phyloP scores from a whole-genome alignment of 495 filamentous ascomycete genomes.

The Sporormia fimetaria region DNA sequence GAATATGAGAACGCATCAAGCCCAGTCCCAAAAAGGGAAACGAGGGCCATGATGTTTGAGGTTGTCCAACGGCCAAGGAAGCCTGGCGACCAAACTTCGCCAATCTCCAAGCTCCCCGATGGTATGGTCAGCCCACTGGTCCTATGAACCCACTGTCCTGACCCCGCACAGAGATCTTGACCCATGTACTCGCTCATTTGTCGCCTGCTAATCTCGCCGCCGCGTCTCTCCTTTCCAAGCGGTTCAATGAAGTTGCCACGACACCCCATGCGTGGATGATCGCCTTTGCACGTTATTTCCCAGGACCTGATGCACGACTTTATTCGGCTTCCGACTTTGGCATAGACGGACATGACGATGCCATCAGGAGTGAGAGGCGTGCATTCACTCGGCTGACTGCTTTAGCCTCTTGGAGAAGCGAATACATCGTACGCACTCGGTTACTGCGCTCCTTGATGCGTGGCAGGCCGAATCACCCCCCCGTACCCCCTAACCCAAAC shows the following conservation, averaged over 20 bases:
- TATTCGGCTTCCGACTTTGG: conserved; percentile 23
- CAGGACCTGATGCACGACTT: conserved; percentile 45
- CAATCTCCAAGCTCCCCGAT: conserved; percentile 63
- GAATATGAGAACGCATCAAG: conserved; percentile 60
- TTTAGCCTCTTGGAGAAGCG: conserved; percentile 79
- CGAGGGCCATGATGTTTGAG: conserved; percentile 46
- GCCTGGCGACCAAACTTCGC: conserved; percentile 35
- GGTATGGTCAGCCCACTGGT: conserved; percentile 42
- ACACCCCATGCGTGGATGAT: conserved; percentile 84
- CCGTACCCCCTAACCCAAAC: conserved; percentile 40
- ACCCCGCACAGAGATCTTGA: conserved; percentile 61
- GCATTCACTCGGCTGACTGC: conserved; percentile 69
- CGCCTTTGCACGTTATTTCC: conserved; percentile 82
- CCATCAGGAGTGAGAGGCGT: conserved; percentile 52
- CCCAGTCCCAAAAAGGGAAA: conserved; percentile 36
- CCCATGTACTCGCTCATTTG: conserved; percentile 82
- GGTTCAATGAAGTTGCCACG: conserved; percentile 71
- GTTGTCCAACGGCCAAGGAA: conserved; percentile 46
- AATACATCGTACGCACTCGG: conserved; percentile 80
- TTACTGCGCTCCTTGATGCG: conserved; percentile 66
- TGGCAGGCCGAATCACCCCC: conserved; percentile 57
- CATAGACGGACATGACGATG: conserved; percentile 36
- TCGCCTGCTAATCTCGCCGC: conserved; percentile 65
- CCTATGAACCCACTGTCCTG: conserved; percentile 1
- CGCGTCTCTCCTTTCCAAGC: conserved; percentile 70